Evolutionary conservation across 768 basidiomycete genomes (phyloP), one percentile per base, ranked within the genome.

Genomic region (Megacollybia marginata): DNA sequence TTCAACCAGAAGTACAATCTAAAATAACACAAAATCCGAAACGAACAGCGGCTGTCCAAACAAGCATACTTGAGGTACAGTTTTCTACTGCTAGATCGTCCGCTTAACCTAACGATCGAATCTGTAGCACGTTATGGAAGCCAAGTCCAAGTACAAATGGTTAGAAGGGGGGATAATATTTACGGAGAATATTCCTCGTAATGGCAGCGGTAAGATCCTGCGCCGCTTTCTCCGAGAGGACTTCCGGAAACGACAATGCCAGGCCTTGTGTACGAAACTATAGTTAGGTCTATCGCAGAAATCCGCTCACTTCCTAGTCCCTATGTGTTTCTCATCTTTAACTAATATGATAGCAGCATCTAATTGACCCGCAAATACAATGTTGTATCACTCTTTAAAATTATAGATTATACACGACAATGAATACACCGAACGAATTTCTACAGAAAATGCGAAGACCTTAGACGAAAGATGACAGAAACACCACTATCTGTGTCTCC

Each of bases 121-220:
- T 19, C 46, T 32, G 13, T 20, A 68, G 66, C 58, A 58, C 42
- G 66, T 68, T 13, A 61, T 63, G 8, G 58, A 60, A 44, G 58
- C 59, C 49, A 68, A 68, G 49, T 59, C 55, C 9, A 61, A 60
- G 13, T 70, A 74, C 48, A 75, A 75, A 52, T 63, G 57, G 43
- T 59, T 75, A 33, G 59, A 60, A 8, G 71, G 71, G 7, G 71
- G 72, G 1, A 65, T 73, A 15, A 60, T 64, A 44, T 70, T 74
- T 42, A 51, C 65, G 10, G 69, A 71, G 31, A 51, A 44, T 23
- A 69, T 73, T 46, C 73, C 72, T 1, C 73, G 72, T 59, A 72
- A 69, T 48, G 67, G 73, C 28, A 70, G 66, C 40, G 72, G 72
- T 19, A 68, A 67, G 46, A 54, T 67, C 2, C 53, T 70, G 45